Base-by-base conservation (phyloP, 768 basidiomycete genomes). In the Termitomyces bulborhizus region DNA sequence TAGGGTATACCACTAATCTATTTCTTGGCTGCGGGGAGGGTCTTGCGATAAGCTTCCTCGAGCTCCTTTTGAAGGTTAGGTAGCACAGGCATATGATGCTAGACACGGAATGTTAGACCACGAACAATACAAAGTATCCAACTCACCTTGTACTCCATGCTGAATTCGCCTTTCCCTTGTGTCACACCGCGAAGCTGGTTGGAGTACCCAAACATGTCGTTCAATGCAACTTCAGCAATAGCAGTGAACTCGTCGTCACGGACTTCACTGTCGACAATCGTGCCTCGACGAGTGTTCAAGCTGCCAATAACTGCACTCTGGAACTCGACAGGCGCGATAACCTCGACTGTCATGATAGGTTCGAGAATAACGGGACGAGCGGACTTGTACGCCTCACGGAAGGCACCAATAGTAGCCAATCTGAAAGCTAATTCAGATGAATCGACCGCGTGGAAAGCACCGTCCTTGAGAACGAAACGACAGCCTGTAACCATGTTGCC, bases 121-220 rank as follows among this genome's bases (percentile, higher is more conserved):
- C 26, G 27, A 37, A 53, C 29, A 16, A 46, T 51, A 31, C 16
- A 55, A 26, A n/a, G 57, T 42, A 13, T 31, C 8, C 26, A 69
- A 74, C 54, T 63, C 27, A 84, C 86, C 78, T 90, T 90, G 66
- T 84, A 85, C 62, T 85, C 85, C 85, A 86, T 88, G 63, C 80
- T 85, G 59, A 86, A 89, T 73, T 89, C 86, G 63, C 93, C 94
- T 76, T 99, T 98, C 65, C 96, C 97, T 72, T 98, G 97, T 0
- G 97, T 99, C 55, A 83, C 85, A 3, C 96, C 96, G 55, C 96
- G 84, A 44, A 98, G 77, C 62, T 93, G 89, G 63, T 86, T 92
- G 37, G 94, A 95, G 68, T 98, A 98, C 16, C 93, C 91, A 66
- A 99, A 99, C 96, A 98, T 98, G 63, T 98, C 96, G 69, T 93